Percentiles rank a stretch among this genome's conserved stretches.
phyloP scores from a whole-genome alignment of 768 basidiomycete species.

The Hypholoma fasciculare region DNA sequence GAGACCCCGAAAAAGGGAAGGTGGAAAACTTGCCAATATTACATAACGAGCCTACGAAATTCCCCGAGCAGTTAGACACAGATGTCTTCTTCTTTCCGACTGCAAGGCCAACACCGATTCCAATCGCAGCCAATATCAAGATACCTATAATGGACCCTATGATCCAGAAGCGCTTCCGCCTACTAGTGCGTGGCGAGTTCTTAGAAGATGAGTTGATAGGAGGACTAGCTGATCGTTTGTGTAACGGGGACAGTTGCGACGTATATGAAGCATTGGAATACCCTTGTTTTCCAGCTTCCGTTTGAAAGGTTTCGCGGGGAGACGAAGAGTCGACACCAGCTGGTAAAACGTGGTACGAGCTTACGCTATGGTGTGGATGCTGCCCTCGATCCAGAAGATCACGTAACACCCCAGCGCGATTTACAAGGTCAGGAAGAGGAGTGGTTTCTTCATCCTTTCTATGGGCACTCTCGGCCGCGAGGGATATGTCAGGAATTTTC shows the following conservation, averaged over 20 bases:
- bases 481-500: constrained; percentile 43
- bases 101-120: constrained; percentile 45
- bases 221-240: background rate
- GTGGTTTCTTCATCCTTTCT: constrained; percentile 45
- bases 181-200: background rate
- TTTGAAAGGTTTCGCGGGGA: constrained; percentile 9
- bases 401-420: constrained; percentile 48
- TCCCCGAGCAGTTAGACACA: constrained; percentile 35
- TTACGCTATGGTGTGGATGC: constrained; percentile 48
- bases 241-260: constrained; percentile 1
- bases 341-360: constrained; percentile 21
- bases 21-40: constrained; percentile 47
- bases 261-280: constrained; percentile 2
- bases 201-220: background rate
- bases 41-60: constrained; percentile 51
- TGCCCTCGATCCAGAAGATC: constrained; percentile 54
- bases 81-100: constrained; percentile 25
- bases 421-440: constrained; percentile 51
- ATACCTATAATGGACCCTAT: constrained; percentile 29
- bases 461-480: constrained; percentile 41
- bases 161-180: constrained; percentile 12
- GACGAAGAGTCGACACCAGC: background rate
- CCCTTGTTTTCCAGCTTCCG: constrained; percentile 6
- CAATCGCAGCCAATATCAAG: constrained; percentile 38
- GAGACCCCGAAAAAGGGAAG: background rate